These are phyloP conservation scores for Xylaria digitata DNA, from an alignment of 2,329 filamentous ascomycete genomes.

Conservation along the genomic window DNA sequence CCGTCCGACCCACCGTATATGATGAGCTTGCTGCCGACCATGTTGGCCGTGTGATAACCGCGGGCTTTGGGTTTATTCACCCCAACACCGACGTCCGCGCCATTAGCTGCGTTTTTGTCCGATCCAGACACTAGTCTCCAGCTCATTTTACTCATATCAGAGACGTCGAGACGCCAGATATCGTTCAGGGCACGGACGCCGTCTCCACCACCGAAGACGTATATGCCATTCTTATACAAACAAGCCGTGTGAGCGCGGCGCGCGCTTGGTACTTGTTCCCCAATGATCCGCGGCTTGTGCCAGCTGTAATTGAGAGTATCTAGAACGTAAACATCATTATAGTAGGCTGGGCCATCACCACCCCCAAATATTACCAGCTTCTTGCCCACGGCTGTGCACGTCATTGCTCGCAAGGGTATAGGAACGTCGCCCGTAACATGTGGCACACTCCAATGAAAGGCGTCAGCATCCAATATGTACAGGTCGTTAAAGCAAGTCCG, in stretches of 20 bases:
- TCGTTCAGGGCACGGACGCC: slow-evolving; percentile 77
- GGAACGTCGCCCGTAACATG: slow-evolving; percentile 73
- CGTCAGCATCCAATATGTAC: slow-evolving; percentile 75
- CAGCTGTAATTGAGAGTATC: slow-evolving; percentile 77
- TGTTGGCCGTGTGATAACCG: slow-evolving; percentile 78
- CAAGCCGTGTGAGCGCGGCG: slow-evolving; percentile 77
- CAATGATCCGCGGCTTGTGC: slow-evolving; percentile 69
- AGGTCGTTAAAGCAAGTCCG: slow-evolving; percentile 75
- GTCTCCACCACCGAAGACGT: slow-evolving; percentile 78
- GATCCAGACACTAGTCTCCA: slow-evolving; percentile 72
- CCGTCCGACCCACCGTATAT: slow-evolving; percentile 77
- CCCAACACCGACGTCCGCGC: slow-evolving; percentile 33
- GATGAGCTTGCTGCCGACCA: slow-evolving; percentile 78
- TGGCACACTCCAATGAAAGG: slow-evolving; percentile 76
- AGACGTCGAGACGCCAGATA: slow-evolving; percentile 77
- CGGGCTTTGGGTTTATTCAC: slow-evolving; percentile 67
- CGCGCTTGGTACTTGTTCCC: slow-evolving; percentile 69
- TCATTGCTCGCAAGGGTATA: slow-evolving; percentile 75
- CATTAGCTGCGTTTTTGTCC: slow-evolving; percentile 32
- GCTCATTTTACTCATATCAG: slow-evolving; percentile 73
- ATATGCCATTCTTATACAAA: slow-evolving; percentile 76
- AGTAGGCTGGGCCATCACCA: slow-evolving; percentile 76
- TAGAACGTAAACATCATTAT: slow-evolving; percentile 78
- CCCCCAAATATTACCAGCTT: slow-evolving; percentile 77
- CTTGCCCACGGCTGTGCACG: slow-evolving; percentile 76